phyloP scores from a whole-genome alignment of 2,329 filamentous ascomycete genomes.

The Proliferodiscus dingleyae region DNA sequence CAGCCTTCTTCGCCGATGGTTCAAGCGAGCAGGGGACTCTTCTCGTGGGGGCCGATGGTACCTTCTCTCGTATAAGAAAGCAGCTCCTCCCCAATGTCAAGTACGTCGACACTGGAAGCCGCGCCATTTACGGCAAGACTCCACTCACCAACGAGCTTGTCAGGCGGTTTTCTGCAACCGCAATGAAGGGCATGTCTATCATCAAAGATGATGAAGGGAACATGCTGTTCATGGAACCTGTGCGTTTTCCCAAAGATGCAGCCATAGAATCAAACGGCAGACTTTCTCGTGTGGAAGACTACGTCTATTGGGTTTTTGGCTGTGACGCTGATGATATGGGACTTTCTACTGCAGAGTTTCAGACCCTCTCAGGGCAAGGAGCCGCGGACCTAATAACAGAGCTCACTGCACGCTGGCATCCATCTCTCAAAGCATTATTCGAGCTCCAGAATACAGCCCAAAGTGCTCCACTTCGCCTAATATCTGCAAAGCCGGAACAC shows the following conservation, averaged over 20 bases:
- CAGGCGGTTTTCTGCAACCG: conserved; percentile 13
- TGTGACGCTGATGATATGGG: conserved; percentile 4
- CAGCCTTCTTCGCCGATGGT: conserved; percentile 33
- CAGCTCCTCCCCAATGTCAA: conserved; percentile 34
- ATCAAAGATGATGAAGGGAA: conserved; percentile 16
- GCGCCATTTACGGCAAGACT: conserved; percentile 39
- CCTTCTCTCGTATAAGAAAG: conserved; percentile 32
- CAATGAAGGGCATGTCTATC: conserved; percentile 26
- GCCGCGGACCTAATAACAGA: conserved; percentile 9
- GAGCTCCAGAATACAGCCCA: conserved; percentile 12
- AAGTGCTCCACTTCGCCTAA: conserved; percentile 9
- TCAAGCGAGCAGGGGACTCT: conserved; percentile 29
- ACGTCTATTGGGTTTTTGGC: conserved; percentile 32
- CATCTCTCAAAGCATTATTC: conserved; percentile 11
- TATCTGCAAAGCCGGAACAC: conserved; percentile 11
- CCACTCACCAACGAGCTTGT: conserved; percentile 27
- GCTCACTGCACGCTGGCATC: conserved; percentile 13
- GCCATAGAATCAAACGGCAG: conserved; percentile 8
- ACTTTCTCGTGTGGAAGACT: conserved; percentile 22
- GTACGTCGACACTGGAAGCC: conserved; percentile 35
- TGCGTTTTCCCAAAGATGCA: conserved; percentile 19
- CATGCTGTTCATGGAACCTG: conserved; percentile 24
- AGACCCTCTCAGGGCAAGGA: conserved; percentile 3
- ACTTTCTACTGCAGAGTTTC: conserved; percentile 5
- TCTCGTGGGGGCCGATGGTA: conserved; percentile 38